A percentile compares a stretch with the other conserved stretches of the same genome.
phyloP scores from a whole-genome alignment of 257 asterid species.

The Solanum verrucosum region DNA sequence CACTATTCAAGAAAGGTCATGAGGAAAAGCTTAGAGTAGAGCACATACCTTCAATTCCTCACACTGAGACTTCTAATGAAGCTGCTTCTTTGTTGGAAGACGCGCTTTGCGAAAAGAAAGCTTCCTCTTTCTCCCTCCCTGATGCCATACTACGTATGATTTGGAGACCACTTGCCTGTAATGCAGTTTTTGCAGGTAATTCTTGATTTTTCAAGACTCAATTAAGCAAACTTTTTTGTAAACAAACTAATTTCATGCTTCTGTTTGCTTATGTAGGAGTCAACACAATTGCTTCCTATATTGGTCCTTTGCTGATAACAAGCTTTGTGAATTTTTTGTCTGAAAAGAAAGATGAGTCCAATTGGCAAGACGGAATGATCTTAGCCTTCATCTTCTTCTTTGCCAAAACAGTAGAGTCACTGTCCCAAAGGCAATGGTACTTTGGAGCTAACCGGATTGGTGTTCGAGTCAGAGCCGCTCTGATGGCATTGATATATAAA shows the following conservation, averaged over 20 bases:
- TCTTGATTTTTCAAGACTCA: not conserved
- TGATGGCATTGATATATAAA: conserved; percentile 63
- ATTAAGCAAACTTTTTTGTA: not conserved
- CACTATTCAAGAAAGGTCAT: conserved; percentile 51
- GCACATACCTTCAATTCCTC: conserved; percentile 54
- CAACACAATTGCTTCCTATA: conserved; percentile 65
- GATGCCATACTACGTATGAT: conserved; percentile 37
- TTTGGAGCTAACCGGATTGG: conserved; percentile 81
- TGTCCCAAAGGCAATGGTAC: conserved; percentile 87
- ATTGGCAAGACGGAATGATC: conserved; percentile 47
- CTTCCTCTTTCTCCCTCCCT: conserved; percentile 28
- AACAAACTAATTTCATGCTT: not conserved
- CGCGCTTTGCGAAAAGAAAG: conserved; percentile 42
- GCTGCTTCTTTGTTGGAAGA: conserved; percentile 59
- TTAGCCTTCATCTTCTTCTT: conserved; percentile 56
- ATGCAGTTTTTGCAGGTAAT: conserved; percentile 81
- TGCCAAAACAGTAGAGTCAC: conserved; percentile 73
- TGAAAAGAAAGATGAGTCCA: conserved; percentile 25
- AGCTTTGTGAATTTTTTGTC: conserved; percentile 73
- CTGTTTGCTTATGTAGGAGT: conserved; percentile 32
- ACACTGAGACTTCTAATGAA: conserved; percentile 49
- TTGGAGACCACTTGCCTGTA: conserved; percentile 40
- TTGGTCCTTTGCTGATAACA: conserved; percentile 69
- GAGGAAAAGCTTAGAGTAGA: conserved; percentile 29
- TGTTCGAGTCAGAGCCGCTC: conserved; percentile 53